Evolutionary conservation across 768 basidiomycete species (phyloP).

Genomic region (Cystobasidium tubakii): DNA sequence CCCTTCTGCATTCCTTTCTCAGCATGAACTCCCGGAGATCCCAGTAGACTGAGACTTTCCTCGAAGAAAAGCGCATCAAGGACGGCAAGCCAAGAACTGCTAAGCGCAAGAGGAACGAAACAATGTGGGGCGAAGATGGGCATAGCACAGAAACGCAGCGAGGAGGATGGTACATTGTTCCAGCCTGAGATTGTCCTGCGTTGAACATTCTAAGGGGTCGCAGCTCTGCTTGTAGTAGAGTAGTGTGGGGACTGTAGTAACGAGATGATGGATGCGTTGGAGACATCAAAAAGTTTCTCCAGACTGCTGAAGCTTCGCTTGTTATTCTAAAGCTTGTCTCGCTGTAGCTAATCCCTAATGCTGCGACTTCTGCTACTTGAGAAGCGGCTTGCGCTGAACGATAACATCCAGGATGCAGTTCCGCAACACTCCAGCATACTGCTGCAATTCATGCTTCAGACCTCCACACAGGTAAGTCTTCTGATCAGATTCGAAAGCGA

Average conservation of each 20-base stretch:
- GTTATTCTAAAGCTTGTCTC: too few species aligned
- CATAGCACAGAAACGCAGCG: not conserved
- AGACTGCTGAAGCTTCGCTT: too few species aligned
- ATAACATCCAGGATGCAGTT: not conserved
- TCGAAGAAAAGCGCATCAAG: not conserved
- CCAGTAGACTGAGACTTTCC: too few species aligned
- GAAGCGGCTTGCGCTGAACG: not conserved
- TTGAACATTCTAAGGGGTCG: too few species aligned
- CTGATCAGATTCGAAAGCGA: conserved; percentile 13
- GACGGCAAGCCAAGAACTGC: not conserved
- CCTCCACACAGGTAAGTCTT: not conserved
- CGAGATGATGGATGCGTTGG: too few species aligned
- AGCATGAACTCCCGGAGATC: too few species aligned
- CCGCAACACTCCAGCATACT: not conserved
- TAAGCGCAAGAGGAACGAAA: not conserved
- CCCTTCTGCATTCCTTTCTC: too few species aligned
- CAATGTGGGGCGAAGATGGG: not conserved
- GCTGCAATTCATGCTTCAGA: not conserved
- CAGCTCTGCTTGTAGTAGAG: too few species aligned
- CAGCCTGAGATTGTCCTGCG: not conserved
- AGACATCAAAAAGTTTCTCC: too few species aligned
- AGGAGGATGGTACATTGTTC: not conserved
- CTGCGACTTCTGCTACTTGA: too few species aligned
- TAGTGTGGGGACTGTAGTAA: too few species aligned
- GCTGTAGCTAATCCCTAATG: too few species aligned